Conservation (phyloP, 2,329 filamentous ascomycete species). For the Leptographium flavum region DNA sequence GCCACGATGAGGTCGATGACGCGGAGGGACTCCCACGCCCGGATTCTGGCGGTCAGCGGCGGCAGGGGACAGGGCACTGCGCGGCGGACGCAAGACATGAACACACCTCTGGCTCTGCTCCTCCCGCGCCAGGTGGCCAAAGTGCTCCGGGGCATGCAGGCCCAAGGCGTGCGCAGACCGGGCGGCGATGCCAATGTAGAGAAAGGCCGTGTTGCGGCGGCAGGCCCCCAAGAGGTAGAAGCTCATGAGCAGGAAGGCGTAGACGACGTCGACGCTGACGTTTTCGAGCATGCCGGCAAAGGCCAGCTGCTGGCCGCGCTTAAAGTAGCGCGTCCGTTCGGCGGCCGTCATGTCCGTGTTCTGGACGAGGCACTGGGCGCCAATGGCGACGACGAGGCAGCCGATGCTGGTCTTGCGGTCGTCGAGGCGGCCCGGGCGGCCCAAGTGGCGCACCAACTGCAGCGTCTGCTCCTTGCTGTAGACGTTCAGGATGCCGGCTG, state of each 20-base stretch:
- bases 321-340: slow-evolving; percentile 5
- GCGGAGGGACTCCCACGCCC: neutral
- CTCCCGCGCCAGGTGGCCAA: neutral
- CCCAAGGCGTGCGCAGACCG: slow-evolving; percentile 42
- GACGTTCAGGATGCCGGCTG: neutral
- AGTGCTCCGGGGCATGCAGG: slow-evolving; percentile 26
- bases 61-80: no score
- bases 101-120: neutral
- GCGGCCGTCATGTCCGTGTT: neutral
- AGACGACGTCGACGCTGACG: slow-evolving; percentile 35
- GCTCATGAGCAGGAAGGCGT: slow-evolving; percentile 39
- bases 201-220: slow-evolving; percentile 43
- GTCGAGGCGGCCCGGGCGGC: neutral
- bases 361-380: slow-evolving; percentile 7
- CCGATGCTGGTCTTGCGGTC: neutral
- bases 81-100: no score
- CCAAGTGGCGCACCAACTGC: neutral
- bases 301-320: slow-evolving; percentile 15
- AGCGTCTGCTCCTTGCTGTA: neutral
- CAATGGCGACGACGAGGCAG: slow-evolving; percentile 9
- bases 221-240: slow-evolving; percentile 46
- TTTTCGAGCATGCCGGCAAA: slow-evolving; percentile 38
- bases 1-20: neutral
- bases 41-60: neutral
- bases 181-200: slow-evolving; percentile 45